Evolutionary conservation across 805 yeast species (phyloP), one percentile per base, ranked within the genome.

Genomic region (Alloascoidea africana): DNA sequence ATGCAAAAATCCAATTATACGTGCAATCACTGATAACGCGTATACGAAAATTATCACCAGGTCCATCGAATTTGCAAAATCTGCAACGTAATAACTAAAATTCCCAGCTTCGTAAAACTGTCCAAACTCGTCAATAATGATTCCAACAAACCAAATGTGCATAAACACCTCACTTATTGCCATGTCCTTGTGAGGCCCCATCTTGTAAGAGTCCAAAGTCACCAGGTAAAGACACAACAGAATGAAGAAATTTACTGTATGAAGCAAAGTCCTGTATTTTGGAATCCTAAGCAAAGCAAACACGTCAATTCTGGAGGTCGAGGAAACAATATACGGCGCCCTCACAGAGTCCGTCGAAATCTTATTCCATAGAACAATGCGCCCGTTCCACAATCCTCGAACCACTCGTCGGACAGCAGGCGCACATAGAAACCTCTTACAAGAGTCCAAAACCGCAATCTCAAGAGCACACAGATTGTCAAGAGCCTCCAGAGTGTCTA

Each of bases 111-210:
- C 56, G 3, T 48, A 45, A 14, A 48, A 43, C 43, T 53, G 65
- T 84, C 83, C 79, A 42, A 86, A 54, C 48, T 86, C 96, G 0
- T 94, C 95, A 58, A 84, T 81, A 4, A 85, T 81, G 33, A 87
- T 75, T 0, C 96, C 96, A 2, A 82, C 77, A 0, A 94, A 87
- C 95, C 95, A 86, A 5, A 82, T 60, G 55, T 86, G 94, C 4
- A 86, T 70, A 0, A 47, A 16, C n/a, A 49, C 36, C 36, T 54
- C 58, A 51, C 40, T 19, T 17, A 15, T 15, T 37, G 27, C 8
- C 34, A 17, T 3, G 42, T 37, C 33, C 44, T 33, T 8, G 37
- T 45, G 18, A 34, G 19, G 8, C 15, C 27, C n/a, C 13, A 39
- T 27, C 38, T 32, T 34, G 33, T 42, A 32, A 15, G 45, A 42